Conservation (phyloP, 73 alveolate species). For the Stentor coeruleus region DNA sequence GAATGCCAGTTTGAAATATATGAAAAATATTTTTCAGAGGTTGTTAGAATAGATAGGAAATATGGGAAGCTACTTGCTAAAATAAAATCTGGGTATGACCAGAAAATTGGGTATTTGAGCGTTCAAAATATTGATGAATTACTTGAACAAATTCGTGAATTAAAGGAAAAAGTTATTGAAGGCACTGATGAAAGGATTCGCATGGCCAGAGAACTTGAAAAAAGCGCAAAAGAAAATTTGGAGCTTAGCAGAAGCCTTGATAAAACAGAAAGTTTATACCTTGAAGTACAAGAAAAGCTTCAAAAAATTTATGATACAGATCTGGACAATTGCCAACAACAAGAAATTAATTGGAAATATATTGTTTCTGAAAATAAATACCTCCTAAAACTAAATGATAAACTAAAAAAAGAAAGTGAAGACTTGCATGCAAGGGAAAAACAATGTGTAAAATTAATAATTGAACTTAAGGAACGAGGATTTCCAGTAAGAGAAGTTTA, state of each 20-base stretch:
- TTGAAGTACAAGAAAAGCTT: not conserved
- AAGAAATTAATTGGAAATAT: not conserved
- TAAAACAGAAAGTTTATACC: not conserved
- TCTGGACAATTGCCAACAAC: not conserved
- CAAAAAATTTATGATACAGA: not conserved
- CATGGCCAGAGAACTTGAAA: not conserved
- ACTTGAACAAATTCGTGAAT: not conserved
- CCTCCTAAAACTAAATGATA: not conserved
- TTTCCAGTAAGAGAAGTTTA: too few species aligned
- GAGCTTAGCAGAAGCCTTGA: not conserved
- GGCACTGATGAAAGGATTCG: not conserved
- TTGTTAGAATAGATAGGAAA: not conserved
- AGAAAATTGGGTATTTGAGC: not conserved
- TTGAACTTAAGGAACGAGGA: not conserved
- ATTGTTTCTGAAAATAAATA: not conserved
- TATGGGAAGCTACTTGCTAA: not conserved
- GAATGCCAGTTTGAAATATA: not conserved
- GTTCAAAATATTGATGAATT: not conserved
- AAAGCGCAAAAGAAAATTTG: not conserved
- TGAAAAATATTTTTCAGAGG: not conserved
- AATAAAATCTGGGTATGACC: not conserved
- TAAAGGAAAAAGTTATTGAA: not conserved
- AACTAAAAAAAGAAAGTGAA: not conserved
- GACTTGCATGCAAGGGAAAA: not conserved
- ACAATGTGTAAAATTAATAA: not conserved